These are phyloP conservation scores for Botrytis squamosa DNA, from an alignment of 2,329 filamentous ascomycete species.

Conservation along the genomic window DNA sequence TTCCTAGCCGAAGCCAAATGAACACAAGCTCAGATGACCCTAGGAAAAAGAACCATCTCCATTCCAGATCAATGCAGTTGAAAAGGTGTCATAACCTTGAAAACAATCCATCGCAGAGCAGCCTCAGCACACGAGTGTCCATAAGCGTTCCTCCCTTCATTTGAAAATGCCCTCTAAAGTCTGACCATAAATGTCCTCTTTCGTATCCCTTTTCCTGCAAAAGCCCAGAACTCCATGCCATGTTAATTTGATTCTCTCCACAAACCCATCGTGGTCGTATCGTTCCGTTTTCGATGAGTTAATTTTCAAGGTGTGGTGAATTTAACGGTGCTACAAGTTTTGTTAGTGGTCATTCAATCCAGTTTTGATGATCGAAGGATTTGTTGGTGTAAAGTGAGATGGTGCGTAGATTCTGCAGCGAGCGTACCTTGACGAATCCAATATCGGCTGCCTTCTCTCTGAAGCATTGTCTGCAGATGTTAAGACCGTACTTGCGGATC, in stretches of 20 bases:
- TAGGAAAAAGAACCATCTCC: constrained; percentile 18
- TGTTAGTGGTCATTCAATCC: constrained; percentile 17
- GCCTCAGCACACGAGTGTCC: constrained; percentile 20
- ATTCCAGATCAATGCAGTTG: constrained; percentile 21
- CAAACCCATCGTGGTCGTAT: constrained; percentile 17
- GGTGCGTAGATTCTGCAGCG: neutral
- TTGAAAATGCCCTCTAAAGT: constrained; percentile 19
- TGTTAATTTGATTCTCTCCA: constrained; percentile 16
- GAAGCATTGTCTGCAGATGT: constrained; percentile 81
- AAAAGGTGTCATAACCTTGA: constrained; percentile 15
- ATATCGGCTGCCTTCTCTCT: constrained; percentile 71
- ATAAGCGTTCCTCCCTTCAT: constrained; percentile 19
- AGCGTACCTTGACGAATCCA: constrained; percentile 67
- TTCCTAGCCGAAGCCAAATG: constrained; percentile 18
- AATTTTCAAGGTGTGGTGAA: constrained; percentile 14
- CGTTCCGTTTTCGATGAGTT: constrained; percentile 16
- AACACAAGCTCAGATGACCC: constrained; percentile 15
- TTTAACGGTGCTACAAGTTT: constrained; percentile 34
- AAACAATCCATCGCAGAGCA: constrained; percentile 19
- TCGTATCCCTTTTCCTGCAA: constrained; percentile 20
- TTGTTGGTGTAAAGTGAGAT: neutral
- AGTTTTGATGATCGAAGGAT: neutral
- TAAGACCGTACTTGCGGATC: constrained; percentile 99
- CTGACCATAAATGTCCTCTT: constrained; percentile 16
- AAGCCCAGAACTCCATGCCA: constrained; percentile 25